A percentile compares a stretch with the other conserved stretches of the same genome.
These are phyloP conservation scores for Fraxinus greggii DNA, from an alignment of 305 asterid species.

Conservation along the genomic window DNA sequence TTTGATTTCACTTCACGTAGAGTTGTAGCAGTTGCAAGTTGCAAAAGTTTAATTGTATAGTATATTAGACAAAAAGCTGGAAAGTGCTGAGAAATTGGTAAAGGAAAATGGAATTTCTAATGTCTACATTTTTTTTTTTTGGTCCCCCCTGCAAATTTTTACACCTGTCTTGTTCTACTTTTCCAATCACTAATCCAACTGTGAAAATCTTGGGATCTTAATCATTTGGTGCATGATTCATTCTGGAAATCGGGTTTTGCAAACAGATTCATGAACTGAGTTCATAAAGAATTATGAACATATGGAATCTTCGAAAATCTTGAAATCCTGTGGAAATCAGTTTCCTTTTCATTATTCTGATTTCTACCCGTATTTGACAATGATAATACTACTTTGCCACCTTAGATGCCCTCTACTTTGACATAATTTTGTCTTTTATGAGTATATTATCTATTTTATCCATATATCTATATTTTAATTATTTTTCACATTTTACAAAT, in stretches of 20 bases:
- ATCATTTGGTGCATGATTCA: not conserved
- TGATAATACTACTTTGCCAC: too few relatives aligned
- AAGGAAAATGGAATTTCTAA: not conserved
- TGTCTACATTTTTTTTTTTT: not conserved
- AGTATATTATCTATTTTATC: too few relatives aligned
- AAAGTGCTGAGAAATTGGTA: not conserved
- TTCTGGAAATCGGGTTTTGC: not conserved
- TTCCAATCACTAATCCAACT: not conserved
- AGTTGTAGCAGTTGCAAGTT: not conserved
- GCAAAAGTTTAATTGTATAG: not conserved
- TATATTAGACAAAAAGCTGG: not conserved
- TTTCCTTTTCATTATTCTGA: not conserved
- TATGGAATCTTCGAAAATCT: not conserved
- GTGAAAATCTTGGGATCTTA: not conserved
- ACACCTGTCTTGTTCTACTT: not conserved
- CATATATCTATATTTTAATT: too few relatives aligned
- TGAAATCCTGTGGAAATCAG: not conserved
- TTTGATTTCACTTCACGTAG: not conserved
- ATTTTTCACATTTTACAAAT: too few relatives aligned
- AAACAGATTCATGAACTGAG: constrained; percentile 1
- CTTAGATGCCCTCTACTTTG: too few relatives aligned
- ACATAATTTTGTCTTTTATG: too few relatives aligned
- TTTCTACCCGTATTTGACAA: not conserved
- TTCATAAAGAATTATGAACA: not conserved
- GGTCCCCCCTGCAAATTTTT: too few relatives aligned